phyloP scores from a whole-genome alignment of 164 flowering plant genomes.

The Umbilicus rupestris region DNA sequence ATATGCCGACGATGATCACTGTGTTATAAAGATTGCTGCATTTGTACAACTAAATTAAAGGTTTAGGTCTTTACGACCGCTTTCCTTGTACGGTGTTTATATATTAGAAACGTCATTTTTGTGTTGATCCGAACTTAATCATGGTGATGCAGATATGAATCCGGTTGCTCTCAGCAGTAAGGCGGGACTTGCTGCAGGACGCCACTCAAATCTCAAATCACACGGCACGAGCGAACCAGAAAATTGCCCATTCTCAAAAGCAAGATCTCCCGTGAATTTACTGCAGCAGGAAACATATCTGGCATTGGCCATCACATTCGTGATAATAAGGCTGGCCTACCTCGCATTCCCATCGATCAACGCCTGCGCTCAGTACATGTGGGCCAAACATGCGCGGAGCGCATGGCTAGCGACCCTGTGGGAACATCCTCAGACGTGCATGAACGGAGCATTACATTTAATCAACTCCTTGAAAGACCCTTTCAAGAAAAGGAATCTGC shows the following conservation, averaged over 20 bases:
- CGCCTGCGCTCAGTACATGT: constrained; percentile 24
- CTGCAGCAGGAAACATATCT: constrained; percentile 74
- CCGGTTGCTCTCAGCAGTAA: constrained; percentile 24
- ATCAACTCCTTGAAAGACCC: constrained; percentile 44
- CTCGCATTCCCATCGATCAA: constrained; percentile 38
- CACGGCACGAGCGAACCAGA: constrained; percentile 34
- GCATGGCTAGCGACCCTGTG: constrained; percentile 32
- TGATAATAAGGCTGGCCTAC: constrained; percentile 57
- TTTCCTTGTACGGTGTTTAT: too few species aligned
- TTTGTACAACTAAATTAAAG: too few species aligned
- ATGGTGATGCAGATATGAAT: constrained; percentile 32
- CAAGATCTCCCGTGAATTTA: constrained; percentile 80
- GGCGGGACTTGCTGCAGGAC: constrained; percentile 28
- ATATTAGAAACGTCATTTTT: background rate
- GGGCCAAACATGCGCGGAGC: constrained; percentile 40
- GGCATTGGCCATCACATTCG: constrained; percentile 67
- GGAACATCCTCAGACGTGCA: constrained; percentile 44
- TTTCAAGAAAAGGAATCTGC: constrained; percentile 69
- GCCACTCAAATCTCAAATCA: constrained; percentile 27
- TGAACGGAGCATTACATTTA: constrained; percentile 41
- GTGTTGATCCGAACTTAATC: background rate
- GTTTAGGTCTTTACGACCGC: too few species aligned
- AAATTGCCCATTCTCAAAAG: constrained; percentile 75
- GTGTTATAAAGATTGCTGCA: background rate
- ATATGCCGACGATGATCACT: too few species aligned